Base-by-base conservation (phyloP, 768 basidiomycete genomes). In the Lactifluus volemus region DNA sequence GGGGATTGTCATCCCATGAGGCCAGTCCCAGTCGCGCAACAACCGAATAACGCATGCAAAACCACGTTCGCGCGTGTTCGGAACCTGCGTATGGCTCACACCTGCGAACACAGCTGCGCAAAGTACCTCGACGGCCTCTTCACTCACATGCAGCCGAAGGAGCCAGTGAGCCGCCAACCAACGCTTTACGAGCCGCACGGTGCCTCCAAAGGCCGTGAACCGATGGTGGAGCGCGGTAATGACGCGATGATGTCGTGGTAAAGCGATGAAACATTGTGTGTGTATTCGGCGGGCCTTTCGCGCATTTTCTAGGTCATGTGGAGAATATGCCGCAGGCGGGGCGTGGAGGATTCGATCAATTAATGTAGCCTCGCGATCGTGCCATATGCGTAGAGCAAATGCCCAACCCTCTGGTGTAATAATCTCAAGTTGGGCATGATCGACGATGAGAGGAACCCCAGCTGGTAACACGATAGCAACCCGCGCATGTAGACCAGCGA, bases 91-190 rank as follows among this genome's bases (percentile, higher is more conserved):
- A 61, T 71, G 21, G 69, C 71, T 78, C n/a, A 81, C 78, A 3
- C 78, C 78, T 11, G 93, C 75, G 69, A 95, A 98, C 15, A 89
- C 77, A 38, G 76, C 75, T 0, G 92, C 90, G 71, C 90, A 92
- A 45, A 99, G 71, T 17, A 98, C 75, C 72, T 99, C 97, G 39
- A 91, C 81, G 0, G 82, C 85, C 70, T 98, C 92, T 60, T 84
- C 81, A 6, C 80, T 79, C 55, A 98, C 76, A 66, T 92, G 88
- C 0, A 78, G 73, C 4, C 81, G 78, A 38, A 98, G 79, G 59
- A 97, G 79, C 87, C 89, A 92, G 70, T 99, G 97, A 7, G 88
- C 77, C 0, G 89, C 84, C 56, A 98, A 76, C 97, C 97, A 99
- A 47, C 96, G 82, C 75, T 98, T 96, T 53, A 90, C 81, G 15